phyloP scores from a whole-genome alignment of 768 basidiomycete genomes.

The Rhizopogon vesiculosus region DNA sequence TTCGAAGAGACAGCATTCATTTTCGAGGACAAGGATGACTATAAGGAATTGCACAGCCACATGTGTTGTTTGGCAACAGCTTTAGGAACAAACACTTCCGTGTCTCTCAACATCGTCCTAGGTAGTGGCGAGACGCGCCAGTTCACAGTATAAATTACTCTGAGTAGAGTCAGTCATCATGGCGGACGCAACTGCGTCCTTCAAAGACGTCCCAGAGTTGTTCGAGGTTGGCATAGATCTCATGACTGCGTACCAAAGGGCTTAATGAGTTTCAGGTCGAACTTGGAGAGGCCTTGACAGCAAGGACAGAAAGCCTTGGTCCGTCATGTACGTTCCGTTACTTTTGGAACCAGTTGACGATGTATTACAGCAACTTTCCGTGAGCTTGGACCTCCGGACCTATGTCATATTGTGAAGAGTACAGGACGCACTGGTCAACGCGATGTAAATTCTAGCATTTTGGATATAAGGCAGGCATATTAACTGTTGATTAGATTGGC shows the following conservation, averaged over 20 bases:
- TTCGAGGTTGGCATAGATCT: constrained; percentile 66
- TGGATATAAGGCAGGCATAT: neutral
- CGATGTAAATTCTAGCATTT: constrained; percentile 56
- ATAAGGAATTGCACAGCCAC: neutral
- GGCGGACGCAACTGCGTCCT: constrained; percentile 57
- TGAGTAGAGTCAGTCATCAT: constrained; percentile 25
- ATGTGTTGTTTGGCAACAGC: constrained; percentile 22
- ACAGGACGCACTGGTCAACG: constrained; percentile 79
- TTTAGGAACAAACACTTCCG: constrained; percentile 15
- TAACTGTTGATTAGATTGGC: constrained; percentile 53
- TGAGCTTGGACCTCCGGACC: constrained; percentile 95
- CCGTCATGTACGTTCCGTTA: constrained; percentile 23
- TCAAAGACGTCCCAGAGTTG: constrained; percentile 94
- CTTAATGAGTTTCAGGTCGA: constrained; percentile 54
- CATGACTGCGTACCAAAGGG: neutral
- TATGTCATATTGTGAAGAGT: constrained; percentile 94
- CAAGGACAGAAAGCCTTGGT: constrained; percentile 92
- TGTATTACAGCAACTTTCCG: constrained; percentile 76
- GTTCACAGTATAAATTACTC: neutral
- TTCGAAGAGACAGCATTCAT: too few species aligned
- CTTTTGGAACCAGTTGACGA: neutral
- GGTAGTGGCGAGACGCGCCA: neutral
- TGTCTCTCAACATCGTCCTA: neutral
- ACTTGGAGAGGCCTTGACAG: constrained; percentile 82
- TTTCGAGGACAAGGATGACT: too few species aligned